Base-by-base conservation (phyloP, 176 grass and related monocot species). In the Alloteropsis semialata region DNA sequence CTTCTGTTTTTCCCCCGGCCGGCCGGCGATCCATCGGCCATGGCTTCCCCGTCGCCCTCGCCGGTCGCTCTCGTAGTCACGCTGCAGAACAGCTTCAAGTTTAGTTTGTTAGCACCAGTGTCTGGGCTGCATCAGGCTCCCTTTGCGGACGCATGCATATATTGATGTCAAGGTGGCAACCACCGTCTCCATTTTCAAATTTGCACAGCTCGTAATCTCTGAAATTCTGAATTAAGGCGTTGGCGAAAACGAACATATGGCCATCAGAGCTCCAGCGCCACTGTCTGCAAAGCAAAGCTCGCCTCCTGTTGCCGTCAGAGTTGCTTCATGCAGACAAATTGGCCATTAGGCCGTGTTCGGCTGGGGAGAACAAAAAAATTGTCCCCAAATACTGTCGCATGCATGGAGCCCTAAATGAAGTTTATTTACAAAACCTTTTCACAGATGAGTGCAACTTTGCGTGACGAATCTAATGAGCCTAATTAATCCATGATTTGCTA, bases 281-380 rank as follows among this genome's bases (percentile, higher is more conserved):
- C 41, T 50, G 7, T 72, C 33, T 42, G 37, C 43, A 63, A 75
- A 75, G 51, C 53, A 36, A 36, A 63, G 21, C 42, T 32, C 29
- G 1, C 48, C 50, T 61, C 61, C 28, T 36, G 77, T 69, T 85
- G 58, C 38, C 59, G 12, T 27, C 49, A 74, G 22, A 38, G 84
- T 87, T 69, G 43, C 74, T 81, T 81, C 70, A 46, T 24, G 70
- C 28, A 38, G 72, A 82, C 83, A 89, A 39, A 36, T 84, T 76
- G 53, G 22, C 44, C 63, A 63, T 60, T 76, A 22, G 19, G 10
- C n/a, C n/a, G n/a, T n/a, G n/a, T n/a, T n/a, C n/a, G n/a, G n/a
- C n/a, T n/a, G n/a, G n/a, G n/a, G n/a, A n/a, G n/a, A n/a, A n/a
- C n/a, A n/a, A n/a, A n/a, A n/a, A n/a, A n/a, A n/a, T n/a, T n/a